These are phyloP conservation scores for Spergularia azorica DNA, from an alignment of 179 eudicot genomes.

Conservation along the genomic window DNA sequence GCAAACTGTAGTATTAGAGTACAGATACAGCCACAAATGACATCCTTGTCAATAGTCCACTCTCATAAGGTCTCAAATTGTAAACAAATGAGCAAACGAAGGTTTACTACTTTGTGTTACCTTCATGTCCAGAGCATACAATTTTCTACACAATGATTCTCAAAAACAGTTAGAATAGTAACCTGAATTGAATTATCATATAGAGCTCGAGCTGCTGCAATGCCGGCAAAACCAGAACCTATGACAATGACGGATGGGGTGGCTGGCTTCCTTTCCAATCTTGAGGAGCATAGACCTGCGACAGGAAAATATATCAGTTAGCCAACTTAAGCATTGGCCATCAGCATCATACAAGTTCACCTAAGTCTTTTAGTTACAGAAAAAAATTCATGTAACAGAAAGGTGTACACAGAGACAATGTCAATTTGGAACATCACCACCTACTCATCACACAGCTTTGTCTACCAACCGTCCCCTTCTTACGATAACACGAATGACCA, in stretches of 20 bases:
- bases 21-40: not conserved
- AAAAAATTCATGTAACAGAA: not conserved
- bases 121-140: not conserved
- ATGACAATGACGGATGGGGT: slow-evolving; percentile 87
- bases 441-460: not conserved
- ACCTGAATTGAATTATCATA: slow-evolving; percentile 94
- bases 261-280: slow-evolving; percentile 40
- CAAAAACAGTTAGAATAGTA: not conserved
- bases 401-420: not conserved
- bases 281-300: slow-evolving; percentile 66
- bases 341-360: not conserved
- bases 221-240: slow-evolving; percentile 91
- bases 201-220: slow-evolving; percentile 93
- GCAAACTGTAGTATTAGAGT: not conserved
- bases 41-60: not conserved
- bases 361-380: not conserved
- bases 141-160: not conserved
- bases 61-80: not conserved
- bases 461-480: not conserved
- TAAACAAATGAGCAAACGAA: too few species aligned
- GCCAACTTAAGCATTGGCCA: not conserved
- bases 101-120: not conserved
- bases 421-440: not conserved
- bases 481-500: not conserved
- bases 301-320: slow-evolving; percentile 10